These are phyloP conservation scores for Lachnellula occidentalis DNA, from an alignment of 2,329 filamentous ascomycete genomes.

Conservation along the genomic window DNA sequence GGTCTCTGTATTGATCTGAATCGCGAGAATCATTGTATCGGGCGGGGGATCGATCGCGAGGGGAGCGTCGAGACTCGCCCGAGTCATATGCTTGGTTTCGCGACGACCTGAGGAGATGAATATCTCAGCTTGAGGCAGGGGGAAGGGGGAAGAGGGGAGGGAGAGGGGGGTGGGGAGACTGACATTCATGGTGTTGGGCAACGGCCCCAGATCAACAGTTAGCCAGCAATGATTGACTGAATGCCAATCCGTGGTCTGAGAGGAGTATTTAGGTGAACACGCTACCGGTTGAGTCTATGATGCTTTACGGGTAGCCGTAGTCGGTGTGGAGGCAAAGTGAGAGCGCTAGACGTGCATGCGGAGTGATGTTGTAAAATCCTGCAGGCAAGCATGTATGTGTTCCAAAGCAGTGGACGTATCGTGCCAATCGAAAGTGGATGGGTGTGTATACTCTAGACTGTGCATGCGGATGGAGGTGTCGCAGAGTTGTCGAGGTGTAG, in stretches of 20 bases:
- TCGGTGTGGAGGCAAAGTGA: neutral
- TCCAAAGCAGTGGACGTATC: too few relatives aligned
- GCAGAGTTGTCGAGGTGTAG: too few relatives aligned
- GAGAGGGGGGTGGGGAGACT: neutral
- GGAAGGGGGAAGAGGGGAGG: neutral
- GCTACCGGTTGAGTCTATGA: neutral
- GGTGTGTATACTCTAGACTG: too few relatives aligned
- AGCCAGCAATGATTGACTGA: neutral
- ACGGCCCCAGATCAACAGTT: conserved; percentile 20
- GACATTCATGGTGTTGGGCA: conserved; percentile 30
- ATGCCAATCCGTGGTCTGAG: neutral
- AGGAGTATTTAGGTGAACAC: neutral
- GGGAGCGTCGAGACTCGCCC: conserved; percentile 34
- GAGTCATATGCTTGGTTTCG: conserved; percentile 34
- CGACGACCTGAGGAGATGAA: conserved; percentile 23
- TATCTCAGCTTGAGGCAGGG: conserved; percentile 11
- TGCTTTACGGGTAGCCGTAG: neutral
- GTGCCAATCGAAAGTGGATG: too few relatives aligned
- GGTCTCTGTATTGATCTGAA: conserved; percentile 24
- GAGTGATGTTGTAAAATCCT: neutral
- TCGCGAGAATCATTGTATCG: conserved; percentile 28
- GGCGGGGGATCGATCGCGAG: conserved; percentile 36
- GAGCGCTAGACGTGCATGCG: neutral
- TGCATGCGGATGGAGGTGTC: too few relatives aligned
- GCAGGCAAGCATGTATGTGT: too few relatives aligned